Percentiles rank a stretch among this genome's conserved stretches.
phyloP scores from a whole-genome alignment of 2,329 filamentous ascomycete species.

The Paecilomyces variotii region DNA sequence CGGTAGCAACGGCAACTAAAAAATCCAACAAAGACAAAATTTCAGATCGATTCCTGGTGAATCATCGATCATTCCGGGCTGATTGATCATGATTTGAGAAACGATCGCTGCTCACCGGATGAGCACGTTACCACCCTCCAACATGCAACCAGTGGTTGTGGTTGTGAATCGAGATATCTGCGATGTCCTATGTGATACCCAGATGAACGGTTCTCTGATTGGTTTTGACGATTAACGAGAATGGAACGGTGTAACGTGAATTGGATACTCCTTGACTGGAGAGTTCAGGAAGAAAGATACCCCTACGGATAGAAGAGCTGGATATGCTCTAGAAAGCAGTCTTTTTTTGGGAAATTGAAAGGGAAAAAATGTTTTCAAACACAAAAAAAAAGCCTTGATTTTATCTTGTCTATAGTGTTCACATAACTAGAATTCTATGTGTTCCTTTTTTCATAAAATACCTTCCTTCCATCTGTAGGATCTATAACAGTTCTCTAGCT shows the following conservation, averaged over 20 bases:
- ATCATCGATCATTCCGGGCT: background rate
- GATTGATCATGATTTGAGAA: background rate
- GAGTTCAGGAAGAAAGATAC: background rate
- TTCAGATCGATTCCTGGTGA: background rate
- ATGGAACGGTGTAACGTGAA: background rate
- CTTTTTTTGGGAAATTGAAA: background rate
- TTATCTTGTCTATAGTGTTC: background rate
- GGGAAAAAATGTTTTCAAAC: background rate
- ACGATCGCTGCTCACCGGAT: background rate
- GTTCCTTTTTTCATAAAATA: background rate
- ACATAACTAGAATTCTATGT: background rate
- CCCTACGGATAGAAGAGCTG: background rate
- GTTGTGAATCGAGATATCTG: background rate
- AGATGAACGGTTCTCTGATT: background rate
- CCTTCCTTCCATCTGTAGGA: background rate
- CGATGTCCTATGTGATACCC: background rate
- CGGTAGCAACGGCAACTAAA: constrained; percentile 11
- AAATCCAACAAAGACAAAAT: background rate
- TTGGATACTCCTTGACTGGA: too few relatives aligned
- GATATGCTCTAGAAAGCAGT: background rate
- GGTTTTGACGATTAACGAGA: background rate
- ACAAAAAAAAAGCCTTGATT: background rate
- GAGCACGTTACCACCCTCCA: background rate
- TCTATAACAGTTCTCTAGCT: background rate
- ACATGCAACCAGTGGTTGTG: background rate